These are phyloP conservation scores for Amoebophrya sp. DNA, from an alignment of 169 alveolate genomes.

Conservation along the genomic window DNA sequence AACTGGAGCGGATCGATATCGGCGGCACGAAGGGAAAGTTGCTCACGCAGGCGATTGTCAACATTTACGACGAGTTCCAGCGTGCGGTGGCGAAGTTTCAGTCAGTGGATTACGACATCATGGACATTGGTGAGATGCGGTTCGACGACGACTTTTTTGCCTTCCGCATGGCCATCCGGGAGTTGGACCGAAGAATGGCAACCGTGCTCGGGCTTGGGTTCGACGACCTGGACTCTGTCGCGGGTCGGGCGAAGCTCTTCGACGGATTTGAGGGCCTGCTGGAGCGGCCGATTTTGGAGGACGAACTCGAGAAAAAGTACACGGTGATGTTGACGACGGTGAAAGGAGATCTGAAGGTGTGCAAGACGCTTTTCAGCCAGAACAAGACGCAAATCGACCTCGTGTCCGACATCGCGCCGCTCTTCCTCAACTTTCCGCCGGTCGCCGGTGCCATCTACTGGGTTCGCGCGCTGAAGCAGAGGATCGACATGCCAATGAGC, in stretches of 20 bases:
- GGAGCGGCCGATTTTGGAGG: constrained; percentile 80
- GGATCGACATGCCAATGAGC: constrained; percentile 82
- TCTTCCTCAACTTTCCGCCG: constrained; percentile 86
- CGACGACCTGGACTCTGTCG: constrained; percentile 76
- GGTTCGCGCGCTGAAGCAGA: constrained; percentile 75
- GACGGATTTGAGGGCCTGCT: constrained; percentile 62
- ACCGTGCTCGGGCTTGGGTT: constrained; percentile 69
- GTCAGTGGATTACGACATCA: constrained; percentile 73
- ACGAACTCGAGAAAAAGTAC: constrained; percentile 83
- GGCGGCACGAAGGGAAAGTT: constrained; percentile 86
- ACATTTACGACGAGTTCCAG: constrained; percentile 71
- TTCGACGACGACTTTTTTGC: constrained; percentile 74
- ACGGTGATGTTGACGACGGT: constrained; percentile 70
- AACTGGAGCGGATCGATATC: constrained; percentile 75
- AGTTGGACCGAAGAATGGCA: constrained; percentile 43
- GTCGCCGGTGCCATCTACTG: constrained; percentile 88
- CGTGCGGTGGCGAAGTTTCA: constrained; percentile 75
- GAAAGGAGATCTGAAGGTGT: constrained; percentile 72
- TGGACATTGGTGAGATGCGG: constrained; percentile 75
- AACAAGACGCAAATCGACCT: constrained; percentile 69
- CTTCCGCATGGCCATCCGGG: constrained; percentile 58
- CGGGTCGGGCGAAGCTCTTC: constrained; percentile 74
- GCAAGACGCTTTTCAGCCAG: constrained; percentile 66
- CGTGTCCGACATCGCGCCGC: constrained; percentile 70
- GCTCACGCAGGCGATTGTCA: constrained; percentile 70